Conservation (phyloP, 805 yeast genomes). For the Ogataea ganodermae region DNA sequence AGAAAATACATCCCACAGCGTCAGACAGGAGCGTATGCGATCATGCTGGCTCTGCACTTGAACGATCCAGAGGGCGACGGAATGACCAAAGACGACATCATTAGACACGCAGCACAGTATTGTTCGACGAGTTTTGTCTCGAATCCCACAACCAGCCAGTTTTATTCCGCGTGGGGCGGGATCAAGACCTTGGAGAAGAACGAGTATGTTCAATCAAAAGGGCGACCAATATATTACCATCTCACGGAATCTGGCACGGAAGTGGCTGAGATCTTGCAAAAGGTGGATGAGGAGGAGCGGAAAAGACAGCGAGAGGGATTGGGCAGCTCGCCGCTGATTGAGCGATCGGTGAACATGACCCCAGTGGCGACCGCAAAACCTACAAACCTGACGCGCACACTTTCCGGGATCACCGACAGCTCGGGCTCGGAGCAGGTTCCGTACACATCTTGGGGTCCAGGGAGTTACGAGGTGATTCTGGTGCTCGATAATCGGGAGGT, state of each 20-base stretch:
- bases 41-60: conserved; percentile 59
- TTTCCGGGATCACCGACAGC: conserved; percentile 3
- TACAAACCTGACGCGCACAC: conserved; percentile 1
- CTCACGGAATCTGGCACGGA: conserved; percentile 71
- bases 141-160: conserved; percentile 62
- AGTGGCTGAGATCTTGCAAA: conserved; percentile 58
- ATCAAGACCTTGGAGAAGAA: conserved; percentile 62
- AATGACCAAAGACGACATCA: conserved; percentile 60
- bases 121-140: conserved; percentile 59
- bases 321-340: conserved; percentile 20
- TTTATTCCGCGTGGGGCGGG: conserved; percentile 76
- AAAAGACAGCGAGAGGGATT: conserved; percentile 5
- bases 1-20: conserved; percentile 66
- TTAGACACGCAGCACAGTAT: conserved; percentile 52
- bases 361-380: not conserved
- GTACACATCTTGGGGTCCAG: conserved; percentile 62
- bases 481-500: conserved; percentile 83
- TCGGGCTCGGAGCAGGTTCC: conserved; percentile 17
- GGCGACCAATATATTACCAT: conserved; percentile 60
- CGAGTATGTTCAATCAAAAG: conserved; percentile 55
- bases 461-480: conserved; percentile 59
- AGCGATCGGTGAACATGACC: conserved; percentile 1
- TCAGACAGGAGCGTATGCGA: conserved; percentile 85
- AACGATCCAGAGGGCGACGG: conserved; percentile 55
- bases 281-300: conserved; percentile 39